These are phyloP conservation scores for Cyberlindnera bimundalis DNA, from an alignment of 805 yeast genomes.

Conservation along the genomic window DNA sequence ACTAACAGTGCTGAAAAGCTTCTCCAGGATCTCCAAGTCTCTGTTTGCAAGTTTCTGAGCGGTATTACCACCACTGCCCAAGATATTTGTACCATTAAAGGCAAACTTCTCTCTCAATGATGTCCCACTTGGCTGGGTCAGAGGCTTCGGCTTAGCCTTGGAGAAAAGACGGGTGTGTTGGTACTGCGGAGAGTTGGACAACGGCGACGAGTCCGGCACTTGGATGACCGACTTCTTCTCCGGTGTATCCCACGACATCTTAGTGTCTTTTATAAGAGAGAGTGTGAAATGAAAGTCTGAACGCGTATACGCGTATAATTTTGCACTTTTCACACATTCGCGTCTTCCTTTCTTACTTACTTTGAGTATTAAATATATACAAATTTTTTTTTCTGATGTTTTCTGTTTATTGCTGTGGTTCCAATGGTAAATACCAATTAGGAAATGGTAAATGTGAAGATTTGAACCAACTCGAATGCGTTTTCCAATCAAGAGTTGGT, in stretches of 20 bases:
- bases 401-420: slow-evolving; percentile 61
- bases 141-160: slow-evolving; percentile 8
- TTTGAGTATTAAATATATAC: no score
- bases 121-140: neutral
- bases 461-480: slow-evolving; percentile 27
- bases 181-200: slow-evolving; percentile 18
- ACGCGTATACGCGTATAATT: no score
- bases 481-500: slow-evolving; percentile 9
- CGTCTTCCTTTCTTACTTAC: no score
- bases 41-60: slow-evolving; percentile 14
- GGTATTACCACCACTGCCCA: slow-evolving; percentile 12
- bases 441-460: slow-evolving; percentile 60
- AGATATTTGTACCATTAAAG: slow-evolving; percentile 31
- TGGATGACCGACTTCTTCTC: slow-evolving; percentile 36
- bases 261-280: neutral
- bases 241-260: slow-evolving; percentile 21
- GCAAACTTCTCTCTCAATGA: slow-evolving; percentile 41
- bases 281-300: no score
- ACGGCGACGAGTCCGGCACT: slow-evolving; percentile 50
- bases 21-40: slow-evolving; percentile 24
- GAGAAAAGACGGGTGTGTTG: slow-evolving; percentile 15
- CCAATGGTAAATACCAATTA: slow-evolving; percentile 78
- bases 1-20: slow-evolving; percentile 33
- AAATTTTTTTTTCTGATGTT: no score
- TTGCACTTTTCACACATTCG: no score